Evolutionary conservation across 2,329 filamentous ascomycete genomes (phyloP).

Genomic region (Sporothrix mexicana): DNA sequence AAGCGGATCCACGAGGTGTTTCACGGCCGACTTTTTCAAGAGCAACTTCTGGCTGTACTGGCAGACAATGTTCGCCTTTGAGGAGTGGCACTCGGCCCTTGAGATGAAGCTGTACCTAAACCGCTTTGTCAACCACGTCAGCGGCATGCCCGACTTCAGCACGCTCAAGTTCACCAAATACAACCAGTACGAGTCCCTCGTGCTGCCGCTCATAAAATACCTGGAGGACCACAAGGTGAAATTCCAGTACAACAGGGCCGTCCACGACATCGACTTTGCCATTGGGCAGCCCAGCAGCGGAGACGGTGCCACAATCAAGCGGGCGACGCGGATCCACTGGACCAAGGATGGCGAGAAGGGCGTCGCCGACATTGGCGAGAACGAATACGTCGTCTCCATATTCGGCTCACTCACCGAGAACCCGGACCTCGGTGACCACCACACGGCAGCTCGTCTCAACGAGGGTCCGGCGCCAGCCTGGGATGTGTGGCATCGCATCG

Average conservation of each 20-base stretch:
- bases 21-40: constrained; percentile 44
- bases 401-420: constrained; percentile 49
- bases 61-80: constrained; percentile 47
- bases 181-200: constrained; percentile 48
- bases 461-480: constrained; percentile 48
- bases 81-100: constrained; percentile 47
- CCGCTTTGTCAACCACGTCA: constrained; percentile 43
- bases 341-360: constrained; percentile 38
- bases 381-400: constrained; percentile 50
- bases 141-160: constrained; percentile 43
- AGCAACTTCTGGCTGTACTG: constrained; percentile 49
- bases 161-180: constrained; percentile 45
- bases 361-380: constrained; percentile 38
- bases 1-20: constrained; percentile 44
- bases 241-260: constrained; percentile 41
- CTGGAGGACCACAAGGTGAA: constrained; percentile 43
- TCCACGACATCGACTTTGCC: constrained; percentile 40
- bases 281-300: constrained; percentile 30
- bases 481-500: constrained; percentile 50
- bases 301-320: constrained; percentile 34
- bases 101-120: constrained; percentile 47
- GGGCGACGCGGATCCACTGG: constrained; percentile 41
- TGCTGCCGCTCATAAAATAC: constrained; percentile 44
- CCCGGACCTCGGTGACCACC: constrained; percentile 46
- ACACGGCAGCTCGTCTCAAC: constrained; percentile 40